Conservation (phyloP, 2,329 filamentous ascomycete species). For the Fusarium armeniacum region DNA sequence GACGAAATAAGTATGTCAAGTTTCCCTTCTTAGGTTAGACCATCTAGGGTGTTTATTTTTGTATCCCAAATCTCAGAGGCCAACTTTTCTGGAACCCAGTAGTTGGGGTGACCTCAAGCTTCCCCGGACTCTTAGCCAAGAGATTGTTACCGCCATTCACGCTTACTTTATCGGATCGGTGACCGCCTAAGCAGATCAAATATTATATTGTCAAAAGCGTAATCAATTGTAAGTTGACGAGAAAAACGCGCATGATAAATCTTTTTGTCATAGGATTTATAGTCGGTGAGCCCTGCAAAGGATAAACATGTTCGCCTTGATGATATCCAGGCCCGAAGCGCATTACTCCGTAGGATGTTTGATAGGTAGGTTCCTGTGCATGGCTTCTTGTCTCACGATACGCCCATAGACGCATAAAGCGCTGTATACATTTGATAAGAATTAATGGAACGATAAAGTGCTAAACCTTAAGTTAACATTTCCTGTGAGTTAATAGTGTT, state of each 20-base stretch:
- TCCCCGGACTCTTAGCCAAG: neutral
- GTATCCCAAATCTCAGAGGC: no score
- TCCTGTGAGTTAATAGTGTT: no score
- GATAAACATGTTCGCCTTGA: neutral
- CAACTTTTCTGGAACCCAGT: no score
- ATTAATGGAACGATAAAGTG: neutral
- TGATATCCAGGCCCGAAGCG: neutral
- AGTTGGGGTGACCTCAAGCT: conserved; percentile 1
- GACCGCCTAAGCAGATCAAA: neutral
- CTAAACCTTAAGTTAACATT: neutral
- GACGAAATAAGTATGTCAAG: no score
- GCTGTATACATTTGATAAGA: neutral
- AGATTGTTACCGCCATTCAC: neutral
- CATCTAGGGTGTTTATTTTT: no score
- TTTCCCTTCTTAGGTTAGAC: no score
- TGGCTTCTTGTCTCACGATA: neutral
- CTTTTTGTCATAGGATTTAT: neutral
- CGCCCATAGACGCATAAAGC: neutral
- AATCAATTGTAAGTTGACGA: neutral
- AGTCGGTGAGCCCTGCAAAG: neutral
- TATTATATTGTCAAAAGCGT: neutral
- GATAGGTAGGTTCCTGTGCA: no score
- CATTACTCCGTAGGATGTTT: neutral
- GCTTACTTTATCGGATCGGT: neutral
- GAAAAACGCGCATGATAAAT: neutral